Conservation (phyloP, 1,139 yeast genomes). For the Candida glucosophila region DNA sequence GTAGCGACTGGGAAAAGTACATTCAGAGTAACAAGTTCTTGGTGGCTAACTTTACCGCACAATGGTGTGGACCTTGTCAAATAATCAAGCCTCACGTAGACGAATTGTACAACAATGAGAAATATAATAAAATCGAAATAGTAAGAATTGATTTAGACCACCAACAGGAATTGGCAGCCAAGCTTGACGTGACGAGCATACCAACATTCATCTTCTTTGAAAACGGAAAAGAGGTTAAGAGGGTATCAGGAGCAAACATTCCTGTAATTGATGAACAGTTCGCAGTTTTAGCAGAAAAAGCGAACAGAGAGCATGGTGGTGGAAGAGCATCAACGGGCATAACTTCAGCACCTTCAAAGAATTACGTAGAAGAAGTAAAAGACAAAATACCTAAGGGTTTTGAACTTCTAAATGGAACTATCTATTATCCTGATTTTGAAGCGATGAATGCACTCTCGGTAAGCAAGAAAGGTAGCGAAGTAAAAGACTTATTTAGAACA, state of each 20-base stretch:
- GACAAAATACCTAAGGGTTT: slow-evolving; percentile 40
- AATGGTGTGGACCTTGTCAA: slow-evolving; percentile 57
- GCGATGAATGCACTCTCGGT: slow-evolving; percentile 38
- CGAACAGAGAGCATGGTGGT: slow-evolving; percentile 12
- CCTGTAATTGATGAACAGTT: slow-evolving; percentile 17
- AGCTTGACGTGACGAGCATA: slow-evolving; percentile 28
- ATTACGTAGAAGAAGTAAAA: slow-evolving; percentile 13
- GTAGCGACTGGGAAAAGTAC: slow-evolving; percentile 23
- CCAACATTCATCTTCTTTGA: slow-evolving; percentile 42
- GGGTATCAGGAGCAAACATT: slow-evolving; percentile 35
- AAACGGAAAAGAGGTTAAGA: slow-evolving; percentile 22
- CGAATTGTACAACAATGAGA: slow-evolving; percentile 20
- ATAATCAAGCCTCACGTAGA: slow-evolving; percentile 43
- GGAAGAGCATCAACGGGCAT: too few species aligned
- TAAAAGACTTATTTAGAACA: slow-evolving; percentile 17
- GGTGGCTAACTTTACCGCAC: slow-evolving; percentile 46
- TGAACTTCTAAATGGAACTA: slow-evolving; percentile 34
- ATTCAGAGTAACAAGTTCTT: slow-evolving; percentile 25
- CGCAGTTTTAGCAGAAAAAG: slow-evolving; percentile 17
- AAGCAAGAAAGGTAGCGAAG: slow-evolving; percentile 17
- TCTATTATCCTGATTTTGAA: slow-evolving; percentile 43
- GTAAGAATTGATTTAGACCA: slow-evolving; percentile 42
- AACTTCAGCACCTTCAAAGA: slow-evolving; percentile 3
- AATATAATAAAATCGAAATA: slow-evolving; percentile 27
- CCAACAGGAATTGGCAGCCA: slow-evolving; percentile 27